These are phyloP conservation scores for Neospora caninum DNA, from an alignment of 169 alveolate species.

Conservation along the genomic window DNA sequence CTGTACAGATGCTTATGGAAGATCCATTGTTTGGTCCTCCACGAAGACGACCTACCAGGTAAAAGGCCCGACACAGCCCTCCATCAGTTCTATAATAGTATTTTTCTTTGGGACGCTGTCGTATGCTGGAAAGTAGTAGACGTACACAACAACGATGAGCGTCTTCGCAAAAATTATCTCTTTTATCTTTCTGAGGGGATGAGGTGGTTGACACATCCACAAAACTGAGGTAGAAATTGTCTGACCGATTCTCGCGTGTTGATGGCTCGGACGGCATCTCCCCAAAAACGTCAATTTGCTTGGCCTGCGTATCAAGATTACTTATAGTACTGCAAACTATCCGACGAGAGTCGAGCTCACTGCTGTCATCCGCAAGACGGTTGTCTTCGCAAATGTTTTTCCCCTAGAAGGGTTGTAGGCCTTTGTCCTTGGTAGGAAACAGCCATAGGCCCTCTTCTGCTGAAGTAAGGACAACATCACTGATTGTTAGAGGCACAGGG, in stretches of 20 bases:
- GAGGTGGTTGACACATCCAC: not conserved
- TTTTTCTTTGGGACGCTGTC: not conserved
- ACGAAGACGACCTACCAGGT: slow-evolving; percentile 22
- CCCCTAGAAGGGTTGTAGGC: not conserved
- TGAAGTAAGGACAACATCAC: slow-evolving; percentile 24
- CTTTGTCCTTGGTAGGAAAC: not conserved
- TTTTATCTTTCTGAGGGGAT: slow-evolving; percentile 52
- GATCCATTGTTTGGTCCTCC: not conserved
- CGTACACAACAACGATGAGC: slow-evolving; percentile 56
- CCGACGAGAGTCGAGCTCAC: not conserved
- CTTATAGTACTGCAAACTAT: not conserved
- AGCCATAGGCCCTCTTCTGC: not conserved
- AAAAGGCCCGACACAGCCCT: slow-evolving; percentile 64
- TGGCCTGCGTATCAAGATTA: not conserved
- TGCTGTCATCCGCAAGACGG: slow-evolving; percentile 23
- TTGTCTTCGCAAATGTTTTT: not conserved
- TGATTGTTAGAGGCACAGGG: not conserved
- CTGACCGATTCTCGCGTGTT: not conserved
- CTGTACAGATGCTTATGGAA: not conserved
- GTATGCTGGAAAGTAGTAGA: no score
- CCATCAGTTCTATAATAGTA: slow-evolving; percentile 55
- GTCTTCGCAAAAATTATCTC: slow-evolving; percentile 62
- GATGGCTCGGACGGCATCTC: slow-evolving; percentile 20
- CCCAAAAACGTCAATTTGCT: slow-evolving; percentile 59
- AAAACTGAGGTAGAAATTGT: not conserved